phyloP scores from a whole-genome alignment of 2,329 filamentous ascomycete species.

The Colletotrichum simmondsii region DNA sequence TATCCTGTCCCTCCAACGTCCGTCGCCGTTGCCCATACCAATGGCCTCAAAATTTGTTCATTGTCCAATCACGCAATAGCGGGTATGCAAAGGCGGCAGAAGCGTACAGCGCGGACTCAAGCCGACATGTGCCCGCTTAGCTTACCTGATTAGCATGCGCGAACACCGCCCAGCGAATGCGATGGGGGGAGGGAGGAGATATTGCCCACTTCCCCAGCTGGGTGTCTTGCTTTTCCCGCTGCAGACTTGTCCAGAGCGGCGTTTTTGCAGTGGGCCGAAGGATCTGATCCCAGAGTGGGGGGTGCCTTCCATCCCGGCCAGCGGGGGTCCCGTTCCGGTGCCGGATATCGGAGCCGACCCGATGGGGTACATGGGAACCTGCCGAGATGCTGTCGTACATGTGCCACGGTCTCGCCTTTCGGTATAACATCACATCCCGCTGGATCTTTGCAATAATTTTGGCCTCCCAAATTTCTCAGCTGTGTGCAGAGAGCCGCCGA shows the following conservation, averaged over 20 bases:
- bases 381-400: not conserved
- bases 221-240: not conserved
- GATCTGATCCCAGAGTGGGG: not conserved
- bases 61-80: conserved; percentile 29
- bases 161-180: not conserved
- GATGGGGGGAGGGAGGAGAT: not conserved
- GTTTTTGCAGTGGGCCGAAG: not conserved
- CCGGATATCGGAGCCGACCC: not conserved
- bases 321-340: not conserved
- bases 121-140: not conserved
- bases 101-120: not conserved
- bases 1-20: not conserved
- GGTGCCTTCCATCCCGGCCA: not conserved
- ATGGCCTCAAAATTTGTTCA: not conserved
- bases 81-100: conserved; percentile 21
- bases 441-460: too few species aligned
- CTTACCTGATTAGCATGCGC: not conserved
- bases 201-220: not conserved
- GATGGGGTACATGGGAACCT: not conserved
- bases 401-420: not conserved
- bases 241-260: not conserved
- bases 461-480: not conserved
- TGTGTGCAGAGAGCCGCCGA: not conserved
- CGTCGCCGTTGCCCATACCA: not conserved
- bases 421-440: not conserved